Evolutionary conservation across 2,329 filamentous ascomycete genomes (phyloP).

Genomic region (Talaromyces sp.): DNA sequence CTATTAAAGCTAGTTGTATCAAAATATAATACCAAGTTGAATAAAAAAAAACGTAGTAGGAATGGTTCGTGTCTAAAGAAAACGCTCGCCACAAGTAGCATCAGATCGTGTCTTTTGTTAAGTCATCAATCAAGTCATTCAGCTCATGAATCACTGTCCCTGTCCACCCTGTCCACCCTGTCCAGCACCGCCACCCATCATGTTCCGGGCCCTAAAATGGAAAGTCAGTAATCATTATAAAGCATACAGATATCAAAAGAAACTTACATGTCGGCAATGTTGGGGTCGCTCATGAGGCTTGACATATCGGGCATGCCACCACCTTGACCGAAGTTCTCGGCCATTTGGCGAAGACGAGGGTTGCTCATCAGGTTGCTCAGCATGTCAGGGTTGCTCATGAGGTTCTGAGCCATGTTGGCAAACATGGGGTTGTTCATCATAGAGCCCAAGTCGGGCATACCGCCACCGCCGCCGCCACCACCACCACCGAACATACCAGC

Average conservation of each 20-base stretch:
- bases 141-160: constrained; percentile 19
- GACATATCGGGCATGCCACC: constrained; percentile 89
- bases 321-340: constrained; percentile 70
- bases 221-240: constrained; percentile 7
- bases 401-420: constrained; percentile 90
- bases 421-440: constrained; percentile 99
- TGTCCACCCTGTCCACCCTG: constrained; percentile 25
- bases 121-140: constrained; percentile 19
- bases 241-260: not conserved
- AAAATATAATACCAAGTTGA: not conserved
- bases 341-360: constrained; percentile 84
- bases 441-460: constrained; percentile 81
- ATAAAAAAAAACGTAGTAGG: not conserved
- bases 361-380: constrained; percentile 94
- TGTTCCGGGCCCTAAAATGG: constrained; percentile 61
- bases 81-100: constrained; percentile 24
- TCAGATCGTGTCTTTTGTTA: constrained; percentile 23
- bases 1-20: constrained; percentile 1
- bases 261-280: constrained; percentile 88
- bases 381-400: constrained; percentile 96
- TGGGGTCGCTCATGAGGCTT: constrained; percentile 87
- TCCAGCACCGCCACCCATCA: constrained; percentile 63
- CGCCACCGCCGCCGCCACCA: constrained; percentile 58
- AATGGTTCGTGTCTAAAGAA: constrained; percentile 20
- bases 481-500: constrained; percentile 70